Conservation (phyloP, 805 yeast genomes). For the Zygosaccharomyces bailii region DNA sequence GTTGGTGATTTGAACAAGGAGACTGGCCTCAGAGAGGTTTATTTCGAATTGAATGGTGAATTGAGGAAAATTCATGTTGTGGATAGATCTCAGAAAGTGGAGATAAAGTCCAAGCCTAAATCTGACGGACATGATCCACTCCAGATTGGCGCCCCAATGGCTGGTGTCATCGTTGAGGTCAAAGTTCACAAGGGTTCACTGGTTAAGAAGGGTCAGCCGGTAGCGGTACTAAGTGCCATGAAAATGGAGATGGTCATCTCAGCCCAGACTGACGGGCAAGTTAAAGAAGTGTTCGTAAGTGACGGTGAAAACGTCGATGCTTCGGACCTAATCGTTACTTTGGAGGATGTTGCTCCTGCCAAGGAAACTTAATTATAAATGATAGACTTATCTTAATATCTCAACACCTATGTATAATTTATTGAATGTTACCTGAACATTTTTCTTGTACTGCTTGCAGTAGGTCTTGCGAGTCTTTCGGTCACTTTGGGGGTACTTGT, state of each 20-base stretch:
- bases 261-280: conserved; percentile 84
- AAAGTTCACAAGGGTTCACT: conserved; percentile 83
- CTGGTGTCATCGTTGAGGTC: conserved; percentile 95
- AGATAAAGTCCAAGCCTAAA: conserved; percentile 81
- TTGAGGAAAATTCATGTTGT: conserved; percentile 91
- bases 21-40: conserved; percentile 92
- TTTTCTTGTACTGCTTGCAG: conserved; percentile 28
- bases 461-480: conserved; percentile 24
- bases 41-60: conserved; percentile 98
- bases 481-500: conserved; percentile 26
- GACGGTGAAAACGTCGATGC: conserved; percentile 97
- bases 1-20: conserved; percentile 81
- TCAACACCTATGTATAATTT: conserved; percentile 3
- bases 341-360: conserved; percentile 36
- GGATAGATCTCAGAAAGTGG: conserved; percentile 83
- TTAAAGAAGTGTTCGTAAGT: conserved; percentile 70
- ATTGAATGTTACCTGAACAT: conserved; percentile 21
- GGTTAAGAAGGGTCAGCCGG: conserved; percentile 94
- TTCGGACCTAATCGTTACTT: conserved; percentile 73
- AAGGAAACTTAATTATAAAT: conserved; percentile 16
- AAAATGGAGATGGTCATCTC: conserved; percentile 99
- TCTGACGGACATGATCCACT: conserved; percentile 83
- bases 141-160: conserved; percentile 98
- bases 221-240: conserved; percentile 95
- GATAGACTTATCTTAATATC: conserved; percentile 4